Evolutionary conservation across 441 rosid genomes (phyloP).

Genomic region (Flueggea neowawraea): DNA sequence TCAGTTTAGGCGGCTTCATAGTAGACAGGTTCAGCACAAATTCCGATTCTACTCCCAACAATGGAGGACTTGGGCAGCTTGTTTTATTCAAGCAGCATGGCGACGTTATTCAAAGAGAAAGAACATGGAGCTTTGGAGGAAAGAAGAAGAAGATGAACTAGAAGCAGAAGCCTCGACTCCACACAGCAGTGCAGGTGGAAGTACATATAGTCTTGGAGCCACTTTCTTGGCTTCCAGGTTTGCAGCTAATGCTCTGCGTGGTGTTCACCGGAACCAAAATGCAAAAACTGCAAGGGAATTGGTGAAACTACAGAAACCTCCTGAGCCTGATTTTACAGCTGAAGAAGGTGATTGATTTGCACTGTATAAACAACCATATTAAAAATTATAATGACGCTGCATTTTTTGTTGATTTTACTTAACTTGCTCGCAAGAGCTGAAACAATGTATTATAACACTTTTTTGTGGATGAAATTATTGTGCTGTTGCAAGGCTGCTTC

Average conservation of each 20-base stretch:
- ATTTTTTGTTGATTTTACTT: too few species aligned
- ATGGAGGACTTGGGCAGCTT: too few species aligned
- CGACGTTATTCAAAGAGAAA: too few species aligned
- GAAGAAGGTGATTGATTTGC: constrained; percentile 57
- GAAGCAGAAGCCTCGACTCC: constrained; percentile 45
- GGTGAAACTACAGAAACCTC: constrained; percentile 84
- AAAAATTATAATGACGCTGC: too few species aligned
- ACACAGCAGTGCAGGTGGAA: constrained; percentile 28
- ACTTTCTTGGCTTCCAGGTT: constrained; percentile 92
- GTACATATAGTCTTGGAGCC: constrained; percentile 76
- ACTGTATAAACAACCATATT: not conserved
- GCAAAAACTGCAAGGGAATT: constrained; percentile 71
- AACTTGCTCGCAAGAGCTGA: too few species aligned
- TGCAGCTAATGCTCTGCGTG: constrained; percentile 94
- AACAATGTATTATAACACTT: too few species aligned
- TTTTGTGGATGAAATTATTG: too few species aligned
- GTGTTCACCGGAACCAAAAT: too few species aligned
- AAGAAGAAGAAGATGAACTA: constrained; percentile 59
- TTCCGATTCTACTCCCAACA: constrained; percentile 22
- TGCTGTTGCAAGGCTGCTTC: too few species aligned
- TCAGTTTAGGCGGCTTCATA: constrained; percentile 90
- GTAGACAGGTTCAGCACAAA: constrained; percentile 95
- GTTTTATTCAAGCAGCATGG: too few species aligned
- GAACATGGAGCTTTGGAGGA: constrained; percentile 57
- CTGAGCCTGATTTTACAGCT: constrained; percentile 88